A percentile compares a stretch with the other conserved stretches of the same genome.
Evolutionary conservation across 1,284 basidiomycete genomes (phyloP).

Genomic region (Porogramme epimiltina): DNA sequence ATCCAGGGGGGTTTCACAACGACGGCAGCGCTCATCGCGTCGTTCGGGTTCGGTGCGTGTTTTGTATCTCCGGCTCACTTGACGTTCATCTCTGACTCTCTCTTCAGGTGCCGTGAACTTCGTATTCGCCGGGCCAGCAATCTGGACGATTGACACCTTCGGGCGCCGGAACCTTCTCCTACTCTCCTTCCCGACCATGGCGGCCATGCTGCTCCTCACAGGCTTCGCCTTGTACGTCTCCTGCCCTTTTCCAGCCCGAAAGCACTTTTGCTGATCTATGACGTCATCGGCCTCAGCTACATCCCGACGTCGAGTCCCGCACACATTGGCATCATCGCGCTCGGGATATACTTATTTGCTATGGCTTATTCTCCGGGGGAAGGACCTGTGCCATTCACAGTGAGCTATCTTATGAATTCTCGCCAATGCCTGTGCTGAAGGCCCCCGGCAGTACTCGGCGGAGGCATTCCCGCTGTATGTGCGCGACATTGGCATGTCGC

Average conservation of each 20-base stretch:
- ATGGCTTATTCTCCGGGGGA: conserved; percentile 72
- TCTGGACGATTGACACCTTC: conserved; percentile 62
- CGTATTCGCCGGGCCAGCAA: conserved; percentile 58
- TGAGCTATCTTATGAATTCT: no score
- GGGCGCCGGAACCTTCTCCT: conserved; percentile 71
- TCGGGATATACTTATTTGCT: conserved; percentile 66
- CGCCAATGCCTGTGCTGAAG: no score
- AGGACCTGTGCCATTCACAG: conserved; percentile 79
- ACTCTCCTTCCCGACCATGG: conserved; percentile 68
- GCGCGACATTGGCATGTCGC: conserved; percentile 76
- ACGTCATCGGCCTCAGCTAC: conserved; percentile 20
- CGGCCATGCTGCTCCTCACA: conserved; percentile 60
- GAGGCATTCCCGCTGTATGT: conserved; percentile 75
- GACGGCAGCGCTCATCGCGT: conserved; percentile 57
- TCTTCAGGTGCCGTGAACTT: conserved; percentile 37
- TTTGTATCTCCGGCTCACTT: no score
- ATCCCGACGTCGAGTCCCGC: conserved; percentile 41
- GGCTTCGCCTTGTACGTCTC: conserved; percentile 49
- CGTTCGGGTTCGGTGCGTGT: conserved; percentile 51
- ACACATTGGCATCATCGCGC: conserved; percentile 52
- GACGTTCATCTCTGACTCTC: no score
- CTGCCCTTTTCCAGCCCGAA: no score
- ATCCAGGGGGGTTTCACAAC: conserved; percentile 49
- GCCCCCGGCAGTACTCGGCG: conserved; percentile 48
- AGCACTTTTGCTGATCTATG: no score